phyloP scores from a whole-genome alignment of 306 rosid genomes.

The Carpinus fangiana region DNA sequence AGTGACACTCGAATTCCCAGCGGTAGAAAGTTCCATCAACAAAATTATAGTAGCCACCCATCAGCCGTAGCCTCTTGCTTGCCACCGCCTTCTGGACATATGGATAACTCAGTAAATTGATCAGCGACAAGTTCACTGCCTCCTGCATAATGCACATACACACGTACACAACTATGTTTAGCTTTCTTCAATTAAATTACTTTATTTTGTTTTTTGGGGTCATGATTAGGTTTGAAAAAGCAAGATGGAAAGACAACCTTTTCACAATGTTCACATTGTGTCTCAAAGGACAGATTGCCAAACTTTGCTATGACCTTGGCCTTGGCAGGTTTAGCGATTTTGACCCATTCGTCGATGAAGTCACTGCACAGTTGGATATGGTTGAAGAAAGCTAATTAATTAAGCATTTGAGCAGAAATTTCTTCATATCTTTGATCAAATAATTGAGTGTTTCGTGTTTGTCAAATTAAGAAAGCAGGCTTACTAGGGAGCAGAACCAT shows the following conservation, averaged over 20 bases:
- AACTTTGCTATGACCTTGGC: constrained; percentile 31
- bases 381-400: too few species aligned
- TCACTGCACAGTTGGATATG: constrained; percentile 41
- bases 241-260: constrained; percentile 25
- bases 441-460: neutral
- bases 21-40: constrained; percentile 51
- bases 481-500: constrained; percentile 47
- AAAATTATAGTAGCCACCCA: constrained; percentile 66
- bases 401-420: neutral
- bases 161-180: too few species aligned
- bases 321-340: constrained; percentile 58
- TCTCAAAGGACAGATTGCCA: neutral
- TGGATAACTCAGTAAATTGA: constrained; percentile 52
- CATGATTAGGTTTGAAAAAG: neutral
- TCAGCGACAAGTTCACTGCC: constrained; percentile 59
- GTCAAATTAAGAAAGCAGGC: neutral
- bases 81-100: constrained; percentile 36
- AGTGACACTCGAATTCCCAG: constrained; percentile 39
- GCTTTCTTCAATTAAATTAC: too few species aligned
- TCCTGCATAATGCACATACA: constrained; percentile 41
- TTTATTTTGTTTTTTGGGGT: neutral
- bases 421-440: neutral
- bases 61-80: constrained; percentile 26
- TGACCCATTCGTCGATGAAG: constrained; percentile 75
- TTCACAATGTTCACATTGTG: constrained; percentile 43